Evolutionary conservation across 139 green algal species (phyloP).

Genomic region (Micractinium sp.): DNA sequence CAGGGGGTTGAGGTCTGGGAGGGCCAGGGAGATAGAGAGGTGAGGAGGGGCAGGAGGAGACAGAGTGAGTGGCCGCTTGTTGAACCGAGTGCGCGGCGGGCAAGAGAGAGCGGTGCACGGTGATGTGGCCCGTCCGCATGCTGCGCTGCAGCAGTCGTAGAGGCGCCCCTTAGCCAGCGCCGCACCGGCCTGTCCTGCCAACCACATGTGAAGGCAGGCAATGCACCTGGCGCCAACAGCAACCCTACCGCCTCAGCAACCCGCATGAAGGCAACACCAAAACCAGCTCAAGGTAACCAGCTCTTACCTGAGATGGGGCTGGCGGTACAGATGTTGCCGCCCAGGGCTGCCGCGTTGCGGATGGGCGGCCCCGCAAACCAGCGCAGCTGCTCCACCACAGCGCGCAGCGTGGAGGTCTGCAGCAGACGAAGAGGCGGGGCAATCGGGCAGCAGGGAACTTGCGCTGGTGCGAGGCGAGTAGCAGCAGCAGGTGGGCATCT

Average conservation of each 20-base stretch:
- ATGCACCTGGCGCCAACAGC: neutral
- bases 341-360: slow-evolving; percentile 91
- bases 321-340: slow-evolving; percentile 93
- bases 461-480: neutral
- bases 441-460: neutral
- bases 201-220: neutral
- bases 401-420: slow-evolving; percentile 54
- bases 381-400: slow-evolving; percentile 88
- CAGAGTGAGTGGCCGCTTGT: neutral
- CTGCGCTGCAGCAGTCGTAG: too few species aligned
- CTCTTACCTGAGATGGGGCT: slow-evolving; percentile 86
- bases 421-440: neutral
- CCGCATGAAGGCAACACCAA: neutral
- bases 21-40: neutral
- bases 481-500: neutral
- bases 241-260: neutral
- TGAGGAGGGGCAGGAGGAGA: neutral
- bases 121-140: too few species aligned
- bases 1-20: slow-evolving; percentile 18
- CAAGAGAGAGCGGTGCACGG: neutral
- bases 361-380: slow-evolving; percentile 91
- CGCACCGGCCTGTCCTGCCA: too few species aligned
- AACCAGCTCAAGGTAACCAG: neutral
- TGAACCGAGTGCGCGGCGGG: neutral
- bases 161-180: too few species aligned